phyloP scores from a whole-genome alignment of 2,329 filamentous ascomycete species.

The Apiospora saccharicola region DNA sequence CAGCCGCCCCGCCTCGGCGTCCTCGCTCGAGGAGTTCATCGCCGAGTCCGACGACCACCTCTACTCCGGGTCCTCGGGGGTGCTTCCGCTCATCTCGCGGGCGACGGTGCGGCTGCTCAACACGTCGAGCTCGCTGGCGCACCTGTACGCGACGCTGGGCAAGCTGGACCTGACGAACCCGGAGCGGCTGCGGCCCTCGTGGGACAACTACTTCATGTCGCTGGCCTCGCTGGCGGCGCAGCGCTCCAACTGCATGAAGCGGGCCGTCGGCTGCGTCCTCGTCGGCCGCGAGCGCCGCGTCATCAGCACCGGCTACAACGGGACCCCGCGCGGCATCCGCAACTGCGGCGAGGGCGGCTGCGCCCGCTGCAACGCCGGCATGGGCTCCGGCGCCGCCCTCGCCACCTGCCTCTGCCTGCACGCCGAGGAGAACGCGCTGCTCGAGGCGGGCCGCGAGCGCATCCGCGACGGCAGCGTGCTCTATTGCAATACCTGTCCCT shows the following conservation, averaged over 20 bases:
- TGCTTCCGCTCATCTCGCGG: conserved; percentile 79
- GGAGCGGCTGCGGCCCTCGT: conserved; percentile 83
- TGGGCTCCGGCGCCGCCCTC: conserved; percentile 74
- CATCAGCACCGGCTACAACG: conserved; percentile 96
- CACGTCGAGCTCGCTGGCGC: conserved; percentile 73
- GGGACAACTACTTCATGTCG: conserved; percentile 99
- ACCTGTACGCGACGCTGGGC: conserved; percentile 76
- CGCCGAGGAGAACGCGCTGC: conserved; percentile 94
- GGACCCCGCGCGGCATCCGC: conserved; percentile 85
- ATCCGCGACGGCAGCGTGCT: conserved; percentile 83
- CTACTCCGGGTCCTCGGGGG: conserved; percentile 70
- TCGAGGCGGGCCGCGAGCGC: conserved; percentile 92
- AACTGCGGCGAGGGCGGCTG: conserved; percentile 97
- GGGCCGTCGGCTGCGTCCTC: conserved; percentile 92
- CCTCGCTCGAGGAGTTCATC: conserved; percentile 64
- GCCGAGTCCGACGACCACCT: conserved; percentile 74
- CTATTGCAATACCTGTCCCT: conserved; percentile 97
- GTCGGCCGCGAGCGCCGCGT: conserved; percentile 83
- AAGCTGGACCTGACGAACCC: conserved; percentile 80
- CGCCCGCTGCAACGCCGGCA: conserved; percentile 80
- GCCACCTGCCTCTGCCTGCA: conserved; percentile 96
- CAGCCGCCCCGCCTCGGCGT: conserved; percentile 27
- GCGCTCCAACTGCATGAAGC: conserved; percentile 97
- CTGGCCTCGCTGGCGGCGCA: conserved; percentile 91
- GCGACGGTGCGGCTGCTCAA: conserved; percentile 89